These are phyloP conservation scores for Fallopia convolvulus DNA, from an alignment of 148 eudicot species.

Conservation along the genomic window DNA sequence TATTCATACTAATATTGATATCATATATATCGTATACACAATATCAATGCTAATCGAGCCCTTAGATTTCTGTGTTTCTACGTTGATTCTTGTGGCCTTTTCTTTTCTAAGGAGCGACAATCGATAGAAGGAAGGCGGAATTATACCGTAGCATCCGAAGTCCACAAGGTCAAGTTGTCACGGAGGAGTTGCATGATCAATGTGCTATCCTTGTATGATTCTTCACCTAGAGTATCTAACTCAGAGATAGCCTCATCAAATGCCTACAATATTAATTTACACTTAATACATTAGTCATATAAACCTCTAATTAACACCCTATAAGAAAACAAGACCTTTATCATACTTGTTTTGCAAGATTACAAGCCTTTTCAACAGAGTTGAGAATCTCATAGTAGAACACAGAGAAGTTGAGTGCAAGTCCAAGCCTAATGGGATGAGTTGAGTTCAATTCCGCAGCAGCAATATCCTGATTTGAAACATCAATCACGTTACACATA, in stretches of 20 bases:
- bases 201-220: constrained; percentile 81
- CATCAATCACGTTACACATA: neutral
- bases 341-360: constrained; percentile 69
- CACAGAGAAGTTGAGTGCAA: constrained; percentile 83
- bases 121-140: constrained; percentile 5
- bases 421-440: constrained; percentile 89
- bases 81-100: too few species aligned
- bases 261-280: constrained; percentile 28
- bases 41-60: too few species aligned
- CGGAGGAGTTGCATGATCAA: constrained; percentile 84
- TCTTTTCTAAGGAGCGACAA: neutral
- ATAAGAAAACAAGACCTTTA: neutral
- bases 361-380: constrained; percentile 84
- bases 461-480: constrained; percentile 56
- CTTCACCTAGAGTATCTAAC: constrained; percentile 73
- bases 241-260: constrained; percentile 74
- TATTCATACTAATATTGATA: too few species aligned
- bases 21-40: too few species aligned
- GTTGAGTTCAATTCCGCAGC: constrained; percentile 68
- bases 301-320: neutral
- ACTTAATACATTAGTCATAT: neutral
- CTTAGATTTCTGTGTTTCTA: too few species aligned
- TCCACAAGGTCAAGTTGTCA: constrained; percentile 75
- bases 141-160: constrained; percentile 55
- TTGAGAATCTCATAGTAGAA: constrained; percentile 79